phyloP scores from a whole-genome alignment of 129 eudicot species.

The Centaurea solstitialis region DNA sequence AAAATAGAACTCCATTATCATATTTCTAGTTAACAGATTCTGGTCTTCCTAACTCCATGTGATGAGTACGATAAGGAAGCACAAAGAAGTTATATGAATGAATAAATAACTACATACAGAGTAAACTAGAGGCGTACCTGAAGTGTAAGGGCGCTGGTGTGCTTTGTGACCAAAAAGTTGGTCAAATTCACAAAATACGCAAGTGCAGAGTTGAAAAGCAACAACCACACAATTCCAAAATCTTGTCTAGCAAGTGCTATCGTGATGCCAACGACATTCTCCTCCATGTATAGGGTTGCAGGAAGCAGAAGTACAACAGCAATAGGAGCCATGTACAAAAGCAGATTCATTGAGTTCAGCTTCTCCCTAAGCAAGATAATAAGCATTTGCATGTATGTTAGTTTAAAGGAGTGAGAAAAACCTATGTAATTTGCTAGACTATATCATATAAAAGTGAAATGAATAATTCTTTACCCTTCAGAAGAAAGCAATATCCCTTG shows the following conservation, averaged over 20 bases:
- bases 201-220: constrained; percentile 63
- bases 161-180: constrained; percentile 68
- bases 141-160: constrained; percentile 73
- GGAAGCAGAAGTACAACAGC: constrained; percentile 73
- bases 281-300: constrained; percentile 57
- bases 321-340: constrained; percentile 98
- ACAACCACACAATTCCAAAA: constrained; percentile 49
- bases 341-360: constrained; percentile 95
- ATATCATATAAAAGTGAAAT: not conserved
- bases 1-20: not conserved
- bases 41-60: not conserved
- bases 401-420: constrained; percentile 7
- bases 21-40: not conserved
- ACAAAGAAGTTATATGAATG: not conserved
- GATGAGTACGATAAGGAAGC: constrained; percentile 7
- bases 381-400: constrained; percentile 1
- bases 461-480: constrained; percentile 60
- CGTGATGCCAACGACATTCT: constrained; percentile 50
- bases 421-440: constrained; percentile 3
- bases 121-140: constrained; percentile 38
- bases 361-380: constrained; percentile 51
- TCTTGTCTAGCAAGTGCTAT: constrained; percentile 49
- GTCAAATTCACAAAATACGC: constrained; percentile 63
- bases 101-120: not conserved
- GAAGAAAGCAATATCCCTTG: constrained; percentile 93